phyloP scores from a whole-genome alignment of 257 asterid genomes.

The Gynochthodes officinalis region DNA sequence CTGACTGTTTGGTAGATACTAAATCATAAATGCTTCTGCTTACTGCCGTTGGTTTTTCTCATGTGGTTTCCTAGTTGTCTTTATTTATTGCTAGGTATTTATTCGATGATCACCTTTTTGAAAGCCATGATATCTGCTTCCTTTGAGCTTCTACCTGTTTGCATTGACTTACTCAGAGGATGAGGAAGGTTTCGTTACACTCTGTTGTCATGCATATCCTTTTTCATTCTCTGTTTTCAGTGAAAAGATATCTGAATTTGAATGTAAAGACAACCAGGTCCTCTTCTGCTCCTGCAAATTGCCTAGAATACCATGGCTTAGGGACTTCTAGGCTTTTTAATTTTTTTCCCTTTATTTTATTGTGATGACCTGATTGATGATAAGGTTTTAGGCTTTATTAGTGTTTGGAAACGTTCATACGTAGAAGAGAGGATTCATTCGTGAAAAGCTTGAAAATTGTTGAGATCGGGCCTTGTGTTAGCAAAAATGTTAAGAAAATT shows the following conservation, averaged over 20 bases:
- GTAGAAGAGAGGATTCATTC: no score
- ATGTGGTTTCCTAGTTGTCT: not conserved
- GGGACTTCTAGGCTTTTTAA: not conserved
- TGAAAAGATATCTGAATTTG: not conserved
- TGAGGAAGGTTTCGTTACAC: not conserved
- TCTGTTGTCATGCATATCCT: not conserved
- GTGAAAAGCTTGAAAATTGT: no score
- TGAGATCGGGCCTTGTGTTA: no score
- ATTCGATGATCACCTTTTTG: not conserved
- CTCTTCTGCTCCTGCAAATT: slow-evolving; percentile 1
- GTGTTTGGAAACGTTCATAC: no score
- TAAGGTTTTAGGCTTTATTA: no score
- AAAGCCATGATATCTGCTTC: not conserved
- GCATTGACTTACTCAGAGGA: not conserved
- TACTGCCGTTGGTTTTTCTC: not conserved
- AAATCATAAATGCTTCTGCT: not conserved
- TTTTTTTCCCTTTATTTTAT: no score
- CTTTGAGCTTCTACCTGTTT: not conserved
- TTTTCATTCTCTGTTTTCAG: not conserved
- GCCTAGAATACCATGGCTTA: not conserved
- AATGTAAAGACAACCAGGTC: not conserved
- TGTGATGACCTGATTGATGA: no score
- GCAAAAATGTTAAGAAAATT: no score
- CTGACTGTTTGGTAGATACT: not conserved
- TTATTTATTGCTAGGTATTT: not conserved